Evolutionary conservation across 805 yeast genomes (phyloP).

Genomic region (Nakazawaea sp.): DNA sequence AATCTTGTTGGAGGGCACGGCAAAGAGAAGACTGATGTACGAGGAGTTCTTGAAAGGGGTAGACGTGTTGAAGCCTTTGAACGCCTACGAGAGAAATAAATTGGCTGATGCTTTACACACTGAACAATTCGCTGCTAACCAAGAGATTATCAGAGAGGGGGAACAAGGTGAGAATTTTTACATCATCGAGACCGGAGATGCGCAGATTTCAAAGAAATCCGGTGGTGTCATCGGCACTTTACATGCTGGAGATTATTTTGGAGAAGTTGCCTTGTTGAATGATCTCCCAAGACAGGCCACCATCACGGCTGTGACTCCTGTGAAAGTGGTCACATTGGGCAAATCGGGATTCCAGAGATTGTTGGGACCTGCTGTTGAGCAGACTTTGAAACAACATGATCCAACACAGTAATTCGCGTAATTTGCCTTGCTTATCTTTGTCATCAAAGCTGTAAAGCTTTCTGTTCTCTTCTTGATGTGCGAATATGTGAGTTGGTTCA

Average conservation of each 20-base stretch:
- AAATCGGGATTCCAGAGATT: constrained; percentile 91
- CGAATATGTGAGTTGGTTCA: too few relatives aligned
- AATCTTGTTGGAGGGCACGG: constrained; percentile 84
- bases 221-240: constrained; percentile 56
- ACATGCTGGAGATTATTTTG: constrained; percentile 86
- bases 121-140: constrained; percentile 62
- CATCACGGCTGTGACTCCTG: constrained; percentile 64
- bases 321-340: constrained; percentile 88
- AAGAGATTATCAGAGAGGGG: constrained; percentile 77
- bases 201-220: constrained; percentile 60
- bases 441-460: too few relatives aligned
- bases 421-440: too few relatives aligned
- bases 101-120: constrained; percentile 92
- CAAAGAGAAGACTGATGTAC: constrained; percentile 83
- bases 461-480: too few relatives aligned
- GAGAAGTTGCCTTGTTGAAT: constrained; percentile 89
- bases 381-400: constrained; percentile 77
- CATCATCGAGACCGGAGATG: constrained; percentile 74
- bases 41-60: constrained; percentile 85
- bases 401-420: constrained; percentile 69
- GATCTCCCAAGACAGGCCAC: constrained; percentile 94
- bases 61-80: constrained; percentile 67
- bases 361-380: constrained; percentile 84
- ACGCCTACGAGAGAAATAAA: constrained; percentile 79
- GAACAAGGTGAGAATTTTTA: constrained; percentile 75